Base-by-base conservation (phyloP, 2,329 filamentous ascomycete species). In the Aureobasidium sp. region DNA sequence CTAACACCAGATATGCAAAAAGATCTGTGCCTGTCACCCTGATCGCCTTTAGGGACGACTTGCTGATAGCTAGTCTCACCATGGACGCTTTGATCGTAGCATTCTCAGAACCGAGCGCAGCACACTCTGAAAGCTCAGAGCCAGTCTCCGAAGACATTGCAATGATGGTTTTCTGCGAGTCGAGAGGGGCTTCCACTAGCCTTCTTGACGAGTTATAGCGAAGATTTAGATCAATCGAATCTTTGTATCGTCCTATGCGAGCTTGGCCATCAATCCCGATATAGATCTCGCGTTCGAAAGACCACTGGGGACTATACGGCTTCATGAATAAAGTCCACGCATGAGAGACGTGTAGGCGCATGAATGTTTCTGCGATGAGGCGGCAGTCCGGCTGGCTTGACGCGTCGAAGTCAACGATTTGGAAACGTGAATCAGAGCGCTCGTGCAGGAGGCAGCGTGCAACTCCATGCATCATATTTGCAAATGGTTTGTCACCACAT, bases 391-490 rank as follows among this genome's bases (percentile, higher is more conserved):
- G 6, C 35, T 38, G 6, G 35, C 6, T 38, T n/a, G 6, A 32
- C 25, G 47, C 45, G 7, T 34, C 39, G 27, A 62, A 21, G 32
- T 66, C 62, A 24, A 66, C 37, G 17, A 59, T 34, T 29, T 64
- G 60, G 22, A 64, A 34, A 35, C 30, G 41, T 7, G 66, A 19
- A 27, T 64, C 54, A 1, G 56, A 53, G 4, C 44, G 37, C 57
- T 66, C 64, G 4, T 55, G 48, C 8, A 53, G 25, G 5, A 63
- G 24, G 22, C 51, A 42, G 3, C 64, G 60, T 2, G 54, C 51
- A 12, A 63, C 50, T 4, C 60, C 64, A 4, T 64, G 38, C n/a
- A 51, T 56, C 50, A 60, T 60, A 53, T 56, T 60, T 29, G 54
- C 38, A 19, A 38, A 38, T 7, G 35, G 35, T n/a, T 38, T 19